Evolutionary conservation across 352 stramenopile species (phyloP).

Genomic region (Phytophthora cactorum): DNA sequence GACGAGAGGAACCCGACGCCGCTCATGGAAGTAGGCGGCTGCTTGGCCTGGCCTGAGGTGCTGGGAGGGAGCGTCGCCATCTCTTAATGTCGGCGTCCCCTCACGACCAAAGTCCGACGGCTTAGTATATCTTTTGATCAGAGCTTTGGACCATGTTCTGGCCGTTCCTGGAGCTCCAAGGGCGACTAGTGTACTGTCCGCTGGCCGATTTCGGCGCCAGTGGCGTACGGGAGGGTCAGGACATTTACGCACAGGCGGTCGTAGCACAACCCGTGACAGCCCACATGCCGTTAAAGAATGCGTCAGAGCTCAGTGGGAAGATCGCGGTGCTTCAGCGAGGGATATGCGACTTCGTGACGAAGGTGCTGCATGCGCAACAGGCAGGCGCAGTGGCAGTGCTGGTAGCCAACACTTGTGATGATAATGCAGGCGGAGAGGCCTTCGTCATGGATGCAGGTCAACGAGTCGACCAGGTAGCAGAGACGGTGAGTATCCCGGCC

Average conservation of each 20-base stretch:
- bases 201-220: conserved; percentile 66
- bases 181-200: conserved; percentile 64
- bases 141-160: conserved; percentile 59
- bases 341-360: conserved; percentile 81
- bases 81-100: conserved; percentile 10
- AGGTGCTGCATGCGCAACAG: conserved; percentile 68
- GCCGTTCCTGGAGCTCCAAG: conserved; percentile 72
- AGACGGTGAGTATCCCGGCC: conserved; percentile 53
- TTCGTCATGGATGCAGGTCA: conserved; percentile 80
- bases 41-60: conserved; percentile 16
- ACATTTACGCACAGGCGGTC: conserved; percentile 59
- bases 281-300: conserved; percentile 59
- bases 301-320: conserved; percentile 47
- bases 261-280: conserved; percentile 68
- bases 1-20: conserved; percentile 31
- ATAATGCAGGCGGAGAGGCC: conserved; percentile 31
- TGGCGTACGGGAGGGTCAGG: conserved; percentile 47
- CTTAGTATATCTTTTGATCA: conserved; percentile 16
- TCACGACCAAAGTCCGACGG: conserved; percentile 7
- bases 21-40: conserved; percentile 14
- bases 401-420: conserved; percentile 57
- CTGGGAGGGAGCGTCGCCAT: conserved; percentile 17
- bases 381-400: conserved; percentile 73
- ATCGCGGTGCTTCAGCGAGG: conserved; percentile 74
- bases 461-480: conserved; percentile 26